These are phyloP conservation scores for Telfairia occidentalis DNA, from an alignment of 331 rosid species.

Conservation along the genomic window DNA sequence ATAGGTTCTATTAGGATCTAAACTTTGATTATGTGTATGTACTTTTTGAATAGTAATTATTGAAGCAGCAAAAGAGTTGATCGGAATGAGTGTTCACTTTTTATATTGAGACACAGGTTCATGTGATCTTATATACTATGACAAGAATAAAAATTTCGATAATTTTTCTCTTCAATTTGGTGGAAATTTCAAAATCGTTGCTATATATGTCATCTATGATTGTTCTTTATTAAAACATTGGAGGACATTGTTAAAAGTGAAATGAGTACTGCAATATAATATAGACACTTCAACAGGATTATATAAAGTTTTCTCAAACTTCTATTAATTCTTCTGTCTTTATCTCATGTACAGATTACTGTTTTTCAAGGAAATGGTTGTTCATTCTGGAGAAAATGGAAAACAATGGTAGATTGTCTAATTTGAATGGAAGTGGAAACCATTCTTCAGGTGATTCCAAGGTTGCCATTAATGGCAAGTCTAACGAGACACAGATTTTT, in stretches of 20 bases:
- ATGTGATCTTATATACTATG: not conserved
- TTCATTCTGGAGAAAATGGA: slow-evolving; percentile 34
- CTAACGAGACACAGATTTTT: slow-evolving; percentile 28
- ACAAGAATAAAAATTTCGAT: not conserved
- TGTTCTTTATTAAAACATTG: not conserved
- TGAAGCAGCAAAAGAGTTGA: not conserved
- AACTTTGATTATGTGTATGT: not conserved
- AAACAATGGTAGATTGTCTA: slow-evolving; percentile 29
- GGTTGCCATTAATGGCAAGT: slow-evolving; percentile 25
- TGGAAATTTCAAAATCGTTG: not conserved
- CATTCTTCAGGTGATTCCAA: slow-evolving; percentile 27
- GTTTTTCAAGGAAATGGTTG: slow-evolving; percentile 39
- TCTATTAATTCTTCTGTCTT: not conserved
- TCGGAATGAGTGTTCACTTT: not conserved
- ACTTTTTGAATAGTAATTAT: not conserved
- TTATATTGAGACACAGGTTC: not conserved
- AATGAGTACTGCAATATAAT: not conserved
- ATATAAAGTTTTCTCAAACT: not conserved
- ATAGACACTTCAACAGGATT: not conserved
- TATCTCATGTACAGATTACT: slow-evolving; percentile 18
- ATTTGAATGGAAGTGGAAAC: slow-evolving; percentile 22
- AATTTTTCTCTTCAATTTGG: not conserved
- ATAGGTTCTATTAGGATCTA: not conserved
- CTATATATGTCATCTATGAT: not conserved
- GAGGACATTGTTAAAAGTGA: not conserved